A percentile compares a stretch with the other conserved stretches of the same genome.
Evolutionary conservation across 768 basidiomycete genomes (phyloP).

Genomic region (Suillus placidus): DNA sequence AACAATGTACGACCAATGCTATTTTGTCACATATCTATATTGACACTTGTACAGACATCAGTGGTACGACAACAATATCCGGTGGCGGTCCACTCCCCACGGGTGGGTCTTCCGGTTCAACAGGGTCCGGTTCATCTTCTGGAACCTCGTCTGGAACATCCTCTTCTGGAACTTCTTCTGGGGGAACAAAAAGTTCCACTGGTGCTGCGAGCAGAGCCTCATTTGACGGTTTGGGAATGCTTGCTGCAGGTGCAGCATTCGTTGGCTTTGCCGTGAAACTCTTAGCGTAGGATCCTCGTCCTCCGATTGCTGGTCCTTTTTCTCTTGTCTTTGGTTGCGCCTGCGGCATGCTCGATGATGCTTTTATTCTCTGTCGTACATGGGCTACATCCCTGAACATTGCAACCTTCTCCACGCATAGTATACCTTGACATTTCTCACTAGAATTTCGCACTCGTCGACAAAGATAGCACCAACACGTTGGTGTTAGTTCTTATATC

Average conservation of each 20-base stretch:
- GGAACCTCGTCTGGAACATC: not conserved
- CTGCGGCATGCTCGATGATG: not conserved
- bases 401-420: not conserved
- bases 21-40: not conserved
- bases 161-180: conserved; percentile 2
- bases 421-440: not conserved
- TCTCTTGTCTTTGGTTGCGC: too few relatives aligned
- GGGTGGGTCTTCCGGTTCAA: conserved; percentile 7
- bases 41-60: conserved; percentile 21
- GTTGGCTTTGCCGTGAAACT: conserved; percentile 20
- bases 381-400: not conserved
- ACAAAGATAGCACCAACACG: not conserved
- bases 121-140: conserved; percentile 7
- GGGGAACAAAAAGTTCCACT: not conserved
- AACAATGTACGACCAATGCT: conserved; percentile 43
- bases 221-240: conserved; percentile 11
- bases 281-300: conserved; percentile 18
- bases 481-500: not conserved
- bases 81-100: conserved; percentile 4
- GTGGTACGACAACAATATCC: conserved; percentile 28
- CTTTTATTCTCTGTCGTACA: not conserved
- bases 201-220: conserved; percentile 8
- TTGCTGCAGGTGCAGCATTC: conserved; percentile 21
- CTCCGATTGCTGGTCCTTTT: not conserved
- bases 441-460: not conserved